Evolutionary conservation across 106 monocot genomes (phyloP).

Genomic region (Chionographis japonica): DNA sequence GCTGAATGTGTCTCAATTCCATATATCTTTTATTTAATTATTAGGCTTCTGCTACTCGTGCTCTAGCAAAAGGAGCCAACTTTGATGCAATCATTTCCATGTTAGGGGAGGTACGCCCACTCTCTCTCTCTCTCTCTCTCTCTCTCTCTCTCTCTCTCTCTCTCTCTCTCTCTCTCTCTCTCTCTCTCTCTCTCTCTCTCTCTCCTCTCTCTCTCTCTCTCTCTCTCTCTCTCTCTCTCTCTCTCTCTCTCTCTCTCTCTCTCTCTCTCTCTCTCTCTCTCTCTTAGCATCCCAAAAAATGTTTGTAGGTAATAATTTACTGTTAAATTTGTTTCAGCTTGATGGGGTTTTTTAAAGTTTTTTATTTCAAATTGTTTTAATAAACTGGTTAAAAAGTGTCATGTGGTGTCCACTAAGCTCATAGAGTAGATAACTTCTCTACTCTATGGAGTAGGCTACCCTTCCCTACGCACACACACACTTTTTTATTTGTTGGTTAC

Average conservation of each 20-base stretch:
- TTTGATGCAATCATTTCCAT: slow-evolving; percentile 71
- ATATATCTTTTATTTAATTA: slow-evolving; percentile 1
- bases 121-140: not conserved
- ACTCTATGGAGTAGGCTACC: no score
- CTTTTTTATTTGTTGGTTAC: no score
- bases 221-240: not conserved
- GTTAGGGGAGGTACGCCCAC: slow-evolving; percentile 65
- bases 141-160: not conserved
- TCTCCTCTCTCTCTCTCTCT: not conserved
- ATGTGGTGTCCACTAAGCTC: no score
- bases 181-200: not conserved
- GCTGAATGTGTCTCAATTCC: not conserved
- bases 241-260: not conserved
- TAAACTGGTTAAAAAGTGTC: no score
- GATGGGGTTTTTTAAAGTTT: no score
- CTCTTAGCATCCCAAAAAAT: not conserved
- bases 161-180: not conserved
- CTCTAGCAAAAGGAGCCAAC: slow-evolving; percentile 76
- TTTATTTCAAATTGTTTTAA: no score
- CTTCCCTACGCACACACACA: no score
- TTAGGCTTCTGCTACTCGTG: slow-evolving; percentile 54
- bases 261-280: not conserved
- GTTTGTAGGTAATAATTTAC: not conserved
- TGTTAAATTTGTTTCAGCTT: not conserved
- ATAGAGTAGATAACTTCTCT: no score